These are phyloP conservation scores for Apophysomyces elegans DNA, from an alignment of 371 early-diverging fungal species.

Conservation along the genomic window DNA sequence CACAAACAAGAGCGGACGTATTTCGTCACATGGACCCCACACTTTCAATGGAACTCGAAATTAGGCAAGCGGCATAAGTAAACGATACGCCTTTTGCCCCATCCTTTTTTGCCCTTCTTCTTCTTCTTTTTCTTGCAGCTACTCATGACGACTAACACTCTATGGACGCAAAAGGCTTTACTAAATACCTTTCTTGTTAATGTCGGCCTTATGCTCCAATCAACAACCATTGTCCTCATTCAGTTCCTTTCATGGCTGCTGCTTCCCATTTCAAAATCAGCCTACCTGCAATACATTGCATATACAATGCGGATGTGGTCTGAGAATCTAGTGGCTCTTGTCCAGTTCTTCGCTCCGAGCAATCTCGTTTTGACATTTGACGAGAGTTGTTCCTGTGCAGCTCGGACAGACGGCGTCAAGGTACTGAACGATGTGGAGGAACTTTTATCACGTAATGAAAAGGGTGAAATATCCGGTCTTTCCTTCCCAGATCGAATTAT, in stretches of 20 bases:
- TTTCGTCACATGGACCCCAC: slow-evolving; percentile 3
- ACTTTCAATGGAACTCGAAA: neutral
- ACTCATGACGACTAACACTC: neutral
- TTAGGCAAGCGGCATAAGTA: neutral
- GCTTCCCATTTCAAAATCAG: slow-evolving; percentile 37
- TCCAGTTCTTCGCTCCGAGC: slow-evolving; percentile 59
- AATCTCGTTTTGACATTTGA: slow-evolving; percentile 57
- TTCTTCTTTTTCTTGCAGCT: neutral
- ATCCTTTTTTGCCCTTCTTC: neutral
- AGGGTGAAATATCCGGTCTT: slow-evolving; percentile 26
- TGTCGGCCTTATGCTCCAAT: neutral
- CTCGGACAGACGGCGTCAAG: slow-evolving; percentile 15
- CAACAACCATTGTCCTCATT: neutral
- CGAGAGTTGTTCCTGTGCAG: slow-evolving; percentile 26
- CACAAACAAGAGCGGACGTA: neutral
- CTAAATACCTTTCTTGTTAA: neutral
- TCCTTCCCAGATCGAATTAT: slow-evolving; percentile 52
- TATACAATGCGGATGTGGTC: slow-evolving; percentile 54
- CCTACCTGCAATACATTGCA: slow-evolving; percentile 50
- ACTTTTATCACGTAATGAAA: slow-evolving; percentile 31
- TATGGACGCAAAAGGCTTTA: neutral
- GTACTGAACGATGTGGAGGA: slow-evolving; percentile 23
- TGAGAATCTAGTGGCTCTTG: slow-evolving; percentile 52
- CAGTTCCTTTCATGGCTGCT: slow-evolving; percentile 34
- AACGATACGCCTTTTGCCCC: neutral